phyloP scores from a whole-genome alignment of 2,329 filamentous ascomycete genomes.

The Anisogramma anomala region DNA sequence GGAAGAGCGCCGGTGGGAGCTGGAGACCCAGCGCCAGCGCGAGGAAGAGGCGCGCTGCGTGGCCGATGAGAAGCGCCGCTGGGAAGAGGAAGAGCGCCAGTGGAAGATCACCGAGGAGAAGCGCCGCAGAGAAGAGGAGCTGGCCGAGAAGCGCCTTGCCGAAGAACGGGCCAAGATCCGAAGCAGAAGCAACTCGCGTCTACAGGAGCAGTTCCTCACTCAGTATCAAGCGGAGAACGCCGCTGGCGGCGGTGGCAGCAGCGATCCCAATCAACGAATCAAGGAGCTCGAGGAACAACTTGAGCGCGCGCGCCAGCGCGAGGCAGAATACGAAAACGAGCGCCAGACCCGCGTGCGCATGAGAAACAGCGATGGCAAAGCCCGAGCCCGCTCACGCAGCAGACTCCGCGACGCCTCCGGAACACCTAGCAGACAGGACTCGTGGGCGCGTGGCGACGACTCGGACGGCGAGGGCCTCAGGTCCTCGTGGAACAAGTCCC shows the following conservation, averaged over 20 bases:
- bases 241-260: slow-evolving; percentile 25
- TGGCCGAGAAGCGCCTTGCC: slow-evolving; percentile 55
- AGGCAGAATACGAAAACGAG: slow-evolving; percentile 50
- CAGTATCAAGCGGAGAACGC: slow-evolving; percentile 70
- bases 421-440: slow-evolving; percentile 43
- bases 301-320: slow-evolving; percentile 49
- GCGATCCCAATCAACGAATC: slow-evolving; percentile 55
- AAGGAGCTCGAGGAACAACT: slow-evolving; percentile 67
- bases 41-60: slow-evolving; percentile 49
- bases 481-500: slow-evolving; percentile 36
- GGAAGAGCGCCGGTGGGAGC: slow-evolving; percentile 57
- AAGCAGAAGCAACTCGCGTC: slow-evolving; percentile 44
- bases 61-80: slow-evolving; percentile 58
- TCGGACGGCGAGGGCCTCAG: slow-evolving; percentile 51
- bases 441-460: slow-evolving; percentile 44
- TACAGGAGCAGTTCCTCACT: slow-evolving; percentile 75
- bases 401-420: slow-evolving; percentile 22
- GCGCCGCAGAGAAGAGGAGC: slow-evolving; percentile 57
- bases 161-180: slow-evolving; percentile 53
- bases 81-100: slow-evolving; percentile 64
- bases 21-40: slow-evolving; percentile 48
- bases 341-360: slow-evolving; percentile 38
- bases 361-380: slow-evolving; percentile 21
- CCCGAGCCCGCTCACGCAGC: slow-evolving; percentile 30
- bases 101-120: slow-evolving; percentile 65